phyloP scores from a whole-genome alignment of 495 filamentous ascomycete species.

The Aspergillus ostianus region DNA sequence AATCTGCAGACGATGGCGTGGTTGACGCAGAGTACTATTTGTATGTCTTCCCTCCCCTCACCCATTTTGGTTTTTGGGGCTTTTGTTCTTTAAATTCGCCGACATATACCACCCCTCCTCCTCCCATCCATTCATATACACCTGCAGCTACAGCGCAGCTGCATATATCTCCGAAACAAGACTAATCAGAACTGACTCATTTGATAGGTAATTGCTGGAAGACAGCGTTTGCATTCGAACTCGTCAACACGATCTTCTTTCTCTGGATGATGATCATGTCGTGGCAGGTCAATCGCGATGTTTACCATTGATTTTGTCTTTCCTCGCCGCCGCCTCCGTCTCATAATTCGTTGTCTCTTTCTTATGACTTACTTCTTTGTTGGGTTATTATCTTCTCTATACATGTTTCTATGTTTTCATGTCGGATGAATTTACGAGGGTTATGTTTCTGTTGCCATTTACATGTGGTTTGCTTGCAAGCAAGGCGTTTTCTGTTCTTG shows the following conservation, averaged over 20 bases:
- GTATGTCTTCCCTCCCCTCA: constrained; percentile 47
- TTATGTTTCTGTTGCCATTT: background rate
- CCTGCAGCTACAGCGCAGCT: background rate
- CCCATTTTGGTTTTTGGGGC: constrained; percentile 2
- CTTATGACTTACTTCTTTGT: constrained; percentile 6
- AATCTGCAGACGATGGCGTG: constrained; percentile 75
- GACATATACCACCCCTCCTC: background rate
- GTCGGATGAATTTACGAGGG: background rate
- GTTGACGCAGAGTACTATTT: constrained; percentile 84
- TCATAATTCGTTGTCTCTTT: constrained; percentile 13
- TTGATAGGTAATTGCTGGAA: constrained; percentile 54
- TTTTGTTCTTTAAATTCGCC: background rate
- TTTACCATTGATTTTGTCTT: constrained; percentile 36
- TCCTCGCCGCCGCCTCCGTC: no score
- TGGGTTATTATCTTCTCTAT: background rate
- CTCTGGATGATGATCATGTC: constrained; percentile 95
- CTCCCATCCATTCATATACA: constrained; percentile 3
- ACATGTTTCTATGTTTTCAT: constrained; percentile 7
- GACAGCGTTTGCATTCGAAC: constrained; percentile 60
- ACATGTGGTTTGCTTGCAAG: background rate
- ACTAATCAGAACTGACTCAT: background rate
- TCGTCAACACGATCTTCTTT: constrained; percentile 81
- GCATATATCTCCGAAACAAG: background rate
- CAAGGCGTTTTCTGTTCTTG: background rate
- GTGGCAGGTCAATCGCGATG: constrained; percentile 77